Conservation (phyloP, 495 filamentous ascomycete species). For the Hypoxylon fragiforme region DNA sequence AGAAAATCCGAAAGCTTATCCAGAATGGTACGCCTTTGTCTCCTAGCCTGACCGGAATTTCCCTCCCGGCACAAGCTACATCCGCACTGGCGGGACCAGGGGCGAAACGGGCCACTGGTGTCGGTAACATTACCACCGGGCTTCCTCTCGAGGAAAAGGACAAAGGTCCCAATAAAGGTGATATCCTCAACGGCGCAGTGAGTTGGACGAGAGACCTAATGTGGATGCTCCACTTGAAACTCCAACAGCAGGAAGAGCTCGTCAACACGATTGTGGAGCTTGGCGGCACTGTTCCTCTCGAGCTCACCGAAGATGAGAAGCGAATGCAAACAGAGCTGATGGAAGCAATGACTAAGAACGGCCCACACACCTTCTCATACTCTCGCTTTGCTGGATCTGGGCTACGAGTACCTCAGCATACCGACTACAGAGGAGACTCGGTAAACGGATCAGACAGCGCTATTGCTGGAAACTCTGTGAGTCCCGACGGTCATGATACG, state of each 20-base stretch:
- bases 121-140: constrained; percentile 87
- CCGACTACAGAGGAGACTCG: constrained; percentile 83
- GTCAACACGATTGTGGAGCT: constrained; percentile 69
- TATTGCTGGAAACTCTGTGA: constrained; percentile 56
- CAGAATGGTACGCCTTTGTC: constrained; percentile 87
- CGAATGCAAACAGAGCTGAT: constrained; percentile 92
- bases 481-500: constrained; percentile 67
- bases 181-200: constrained; percentile 95
- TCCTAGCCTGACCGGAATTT: constrained; percentile 66
- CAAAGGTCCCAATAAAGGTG: constrained; percentile 97
- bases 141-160: constrained; percentile 95
- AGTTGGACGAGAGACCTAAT: constrained; percentile 97
- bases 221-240: constrained; percentile 88
- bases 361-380: constrained; percentile 73
- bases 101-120: constrained; percentile 73
- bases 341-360: constrained; percentile 79
- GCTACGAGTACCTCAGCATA: constrained; percentile 88
- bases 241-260: constrained; percentile 85
- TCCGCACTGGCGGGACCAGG: constrained; percentile 84
- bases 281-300: constrained; percentile 76
- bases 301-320: constrained; percentile 87
- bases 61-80: constrained; percentile 73
- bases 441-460: constrained; percentile 50
- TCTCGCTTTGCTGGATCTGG: constrained; percentile 81
- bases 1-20: constrained; percentile 93